Evolutionary conservation across 1,284 basidiomycete species (phyloP).

Genomic region (Ceratobasidium sp.): DNA sequence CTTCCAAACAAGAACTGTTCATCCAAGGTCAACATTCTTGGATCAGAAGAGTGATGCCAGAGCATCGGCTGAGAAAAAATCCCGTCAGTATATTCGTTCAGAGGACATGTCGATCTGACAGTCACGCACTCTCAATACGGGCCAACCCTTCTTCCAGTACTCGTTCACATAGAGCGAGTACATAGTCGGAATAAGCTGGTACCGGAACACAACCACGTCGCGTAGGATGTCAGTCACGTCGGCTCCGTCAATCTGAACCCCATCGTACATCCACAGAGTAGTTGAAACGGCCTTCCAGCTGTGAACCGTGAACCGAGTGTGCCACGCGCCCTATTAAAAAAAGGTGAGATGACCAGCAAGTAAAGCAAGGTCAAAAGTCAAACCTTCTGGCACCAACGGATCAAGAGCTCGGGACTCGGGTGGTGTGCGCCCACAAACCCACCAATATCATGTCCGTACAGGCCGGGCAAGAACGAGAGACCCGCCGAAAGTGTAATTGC

Average conservation of each 20-base stretch:
- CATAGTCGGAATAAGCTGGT: constrained; percentile 39
- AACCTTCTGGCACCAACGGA: constrained; percentile 44
- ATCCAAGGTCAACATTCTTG: constrained; percentile 36
- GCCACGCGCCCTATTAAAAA: constrained; percentile 38
- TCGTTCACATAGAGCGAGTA: constrained; percentile 43
- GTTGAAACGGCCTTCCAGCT: constrained; percentile 44
- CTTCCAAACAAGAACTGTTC: constrained; percentile 44
- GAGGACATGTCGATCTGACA: background rate
- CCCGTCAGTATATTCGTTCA: background rate
- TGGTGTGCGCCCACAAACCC: constrained; percentile 36
- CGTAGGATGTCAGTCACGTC: constrained; percentile 33
- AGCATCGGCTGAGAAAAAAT: constrained; percentile 29
- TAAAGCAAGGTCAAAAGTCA: background rate
- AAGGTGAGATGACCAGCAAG: background rate
- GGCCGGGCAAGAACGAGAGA: constrained; percentile 38
- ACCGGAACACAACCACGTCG: constrained; percentile 33
- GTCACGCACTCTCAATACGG: constrained; percentile 21
- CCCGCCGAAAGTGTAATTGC: constrained; percentile 43
- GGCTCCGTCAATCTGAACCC: constrained; percentile 17
- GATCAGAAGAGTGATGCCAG: constrained; percentile 41
- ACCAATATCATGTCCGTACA: constrained; percentile 44
- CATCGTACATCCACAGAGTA: constrained; percentile 44
- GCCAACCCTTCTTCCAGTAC: constrained; percentile 44
- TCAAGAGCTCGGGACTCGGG: constrained; percentile 40
- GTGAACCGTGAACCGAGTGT: constrained; percentile 42